These are phyloP conservation scores for Allium sativum DNA, from an alignment of 106 monocot genomes.

Conservation along the genomic window DNA sequence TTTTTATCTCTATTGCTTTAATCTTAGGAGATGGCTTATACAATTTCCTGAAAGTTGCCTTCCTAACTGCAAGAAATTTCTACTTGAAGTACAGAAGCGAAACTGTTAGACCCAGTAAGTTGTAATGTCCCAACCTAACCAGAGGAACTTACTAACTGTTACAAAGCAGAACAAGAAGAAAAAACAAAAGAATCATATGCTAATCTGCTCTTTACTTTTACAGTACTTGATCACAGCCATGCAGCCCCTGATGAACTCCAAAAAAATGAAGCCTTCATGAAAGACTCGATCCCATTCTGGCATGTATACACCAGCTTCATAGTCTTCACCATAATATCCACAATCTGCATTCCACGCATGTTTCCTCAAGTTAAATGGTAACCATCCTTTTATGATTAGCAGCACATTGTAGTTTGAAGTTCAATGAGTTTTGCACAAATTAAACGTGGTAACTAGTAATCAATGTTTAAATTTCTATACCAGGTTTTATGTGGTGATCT, in stretches of 20 bases:
- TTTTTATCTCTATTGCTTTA: slow-evolving; percentile 77
- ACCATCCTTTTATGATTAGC: too few species aligned
- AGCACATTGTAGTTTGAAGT: too few species aligned
- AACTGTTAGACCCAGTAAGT: slow-evolving; percentile 8
- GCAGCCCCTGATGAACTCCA: slow-evolving; percentile 29
- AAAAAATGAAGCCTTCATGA: slow-evolving; percentile 48
- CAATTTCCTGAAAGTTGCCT: slow-evolving; percentile 61
- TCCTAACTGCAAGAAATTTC: slow-evolving; percentile 51
- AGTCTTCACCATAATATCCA: slow-evolving; percentile 33
- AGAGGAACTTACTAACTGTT: too few species aligned
- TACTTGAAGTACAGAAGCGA: slow-evolving; percentile 20
- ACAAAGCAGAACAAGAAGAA: not conserved
- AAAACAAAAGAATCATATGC: not conserved
- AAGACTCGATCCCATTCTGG: slow-evolving; percentile 61
- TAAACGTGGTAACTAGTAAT: too few species aligned
- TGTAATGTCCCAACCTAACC: too few species aligned
- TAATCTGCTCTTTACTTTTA: not conserved
- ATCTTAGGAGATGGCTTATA: slow-evolving; percentile 92
- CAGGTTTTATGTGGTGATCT: slow-evolving; percentile 22
- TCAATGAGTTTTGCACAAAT: too few species aligned
- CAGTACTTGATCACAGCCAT: slow-evolving; percentile 14
- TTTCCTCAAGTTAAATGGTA: slow-evolving; percentile 78
- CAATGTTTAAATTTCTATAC: too few species aligned
- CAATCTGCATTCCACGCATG: slow-evolving; percentile 57
- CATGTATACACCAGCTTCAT: slow-evolving; percentile 47